Evolutionary conservation across 2,329 filamentous ascomycete species (phyloP), one percentile per base, ranked within the genome.

Genomic region (Colletotrichum salicis): DNA sequence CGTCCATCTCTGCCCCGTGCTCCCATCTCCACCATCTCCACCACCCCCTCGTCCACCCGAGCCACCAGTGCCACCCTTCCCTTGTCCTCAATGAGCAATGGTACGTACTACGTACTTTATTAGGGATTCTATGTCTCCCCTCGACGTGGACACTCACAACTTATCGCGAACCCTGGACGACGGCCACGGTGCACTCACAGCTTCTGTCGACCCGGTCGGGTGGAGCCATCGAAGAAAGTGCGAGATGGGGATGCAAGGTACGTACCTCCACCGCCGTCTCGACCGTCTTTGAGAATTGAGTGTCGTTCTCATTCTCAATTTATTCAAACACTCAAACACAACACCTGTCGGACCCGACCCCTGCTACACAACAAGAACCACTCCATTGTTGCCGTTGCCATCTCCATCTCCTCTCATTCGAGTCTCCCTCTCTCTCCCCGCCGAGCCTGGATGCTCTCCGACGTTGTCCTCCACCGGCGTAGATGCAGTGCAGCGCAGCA

Each of bases 251-350:
- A 48, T 48, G 41, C 35, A 12, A 24, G 24, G 57, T 71, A 67
- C 65, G 69, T 71, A 71, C 65, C 59, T 54, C 59, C 58, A 69
- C 65, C 69, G 69, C 63, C 66, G 37, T 15, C 37, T 29, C 27
- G 27, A 29, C 27, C 27, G 27, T 29, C 27, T 29, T 29, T 29
- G 27, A 29, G 27, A 29, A 29, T 29, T 29, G 27, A 29, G 27
- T 29, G 27, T 29, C 27, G 5, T 29, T 29, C 27, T 29, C 27
- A 29, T 29, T 29, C 27, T 29, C 27, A 29, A 29, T 29, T 29
- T 29, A 29, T 4, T 29, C 27, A 29, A 29, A 29, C 37, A 41
- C 37, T 19, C 37, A 41, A 41, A 41, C 37, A 41, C 37, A 41
- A 41, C 13, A 19, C 37, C 37, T 64, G 19, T 35, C 54, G 69